Percentiles rank a stretch among this genome's conserved stretches.
Conservation (phyloP, 1,139 yeast genomes). For the Taphrina pruni region DNA sequence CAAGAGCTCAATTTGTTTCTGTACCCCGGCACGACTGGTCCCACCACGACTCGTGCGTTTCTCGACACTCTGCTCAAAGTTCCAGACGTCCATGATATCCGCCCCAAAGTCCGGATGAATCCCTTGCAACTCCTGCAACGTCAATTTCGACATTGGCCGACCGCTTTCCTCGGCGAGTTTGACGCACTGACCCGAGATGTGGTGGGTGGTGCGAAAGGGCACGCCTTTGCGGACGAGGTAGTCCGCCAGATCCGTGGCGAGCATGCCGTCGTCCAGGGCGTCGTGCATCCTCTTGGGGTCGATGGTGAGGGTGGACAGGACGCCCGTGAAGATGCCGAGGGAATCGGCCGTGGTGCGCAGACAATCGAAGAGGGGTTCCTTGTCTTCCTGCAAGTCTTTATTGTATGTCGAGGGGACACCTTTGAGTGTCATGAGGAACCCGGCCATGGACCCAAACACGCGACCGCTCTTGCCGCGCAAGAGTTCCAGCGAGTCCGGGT, state of each 20-base stretch:
- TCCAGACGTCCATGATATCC: constrained; percentile 82
- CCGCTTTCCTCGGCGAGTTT: constrained; percentile 80
- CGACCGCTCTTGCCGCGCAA: constrained; percentile 97
- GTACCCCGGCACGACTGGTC: constrained; percentile 88
- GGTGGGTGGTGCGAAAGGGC: constrained; percentile 98
- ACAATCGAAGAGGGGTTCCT: constrained; percentile 94
- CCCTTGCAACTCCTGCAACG: constrained; percentile 73
- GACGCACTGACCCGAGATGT: constrained; percentile 96
- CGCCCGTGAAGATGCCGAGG: constrained; percentile 92
- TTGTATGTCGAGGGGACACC: constrained; percentile 97
- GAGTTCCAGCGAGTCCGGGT: constrained; percentile 93
- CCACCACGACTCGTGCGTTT: constrained; percentile 97
- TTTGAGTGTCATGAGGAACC: constrained; percentile 93
- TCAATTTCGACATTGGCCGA: constrained; percentile 78
- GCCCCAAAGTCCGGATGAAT: constrained; percentile 80
- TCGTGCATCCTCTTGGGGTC: constrained; percentile 76
- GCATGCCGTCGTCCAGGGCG: constrained; percentile 97
- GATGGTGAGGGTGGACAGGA: constrained; percentile 79
- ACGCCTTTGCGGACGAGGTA: constrained; percentile 96
- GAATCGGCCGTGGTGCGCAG: constrained; percentile 91
- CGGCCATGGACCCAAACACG: constrained; percentile 91
- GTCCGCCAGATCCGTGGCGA: constrained; percentile 97
- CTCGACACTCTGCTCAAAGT: constrained; percentile 93
- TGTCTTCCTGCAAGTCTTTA: constrained; percentile 98
- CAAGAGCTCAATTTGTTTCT: constrained; percentile 64